Base-by-base conservation (phyloP, 2,329 filamentous ascomycete genomes). In the Aspergillus vadensis region DNA sequence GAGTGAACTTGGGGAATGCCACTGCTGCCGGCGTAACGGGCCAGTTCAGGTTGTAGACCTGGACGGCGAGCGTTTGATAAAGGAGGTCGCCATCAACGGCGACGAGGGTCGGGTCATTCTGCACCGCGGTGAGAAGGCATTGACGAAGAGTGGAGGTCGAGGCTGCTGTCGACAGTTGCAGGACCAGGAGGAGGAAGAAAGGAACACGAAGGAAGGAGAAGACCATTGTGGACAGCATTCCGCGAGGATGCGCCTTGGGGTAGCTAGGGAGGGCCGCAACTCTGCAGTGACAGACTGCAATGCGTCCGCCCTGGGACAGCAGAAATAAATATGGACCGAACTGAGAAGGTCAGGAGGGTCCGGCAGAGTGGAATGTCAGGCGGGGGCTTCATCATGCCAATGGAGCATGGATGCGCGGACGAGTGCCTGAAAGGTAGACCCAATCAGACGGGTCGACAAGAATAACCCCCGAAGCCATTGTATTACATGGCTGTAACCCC, bases 1-100 rank as follows among this genome's bases (percentile, higher is more conserved):
- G 63, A 1, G 74, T 66, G 5, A 71, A 76, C 63, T 67, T 57
- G 1, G 76, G 76, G 43, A 70, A 70, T 0, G 71, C 72, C 8
- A 78, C 62, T 1, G 72, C 77, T 0, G 65, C 67, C 1, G 77
- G 77, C 5, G 56, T 58, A 1, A 74, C 65, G 7, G 67, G 68
- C 19, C 63, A 54, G 23, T 73, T 63, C 9, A 72, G 43, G 43
- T 74, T 74, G 62, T 72, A 73, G 5, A 60, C 55, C 2, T 67
- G 53, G 15, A 65, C 60, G 17, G 57, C 58, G 10, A 53, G 55
- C 0, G 48, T 51, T n/a, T 61, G 47, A 50, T 67, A 72, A 15
- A 65, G 51, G 7, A 63, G 49, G 41, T 72, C 67, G 8, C 63
- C 67, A 17, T 57, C 32, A 9, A 64, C 58, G 9, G 62, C 56